phyloP scores from a whole-genome alignment of 768 basidiomycete genomes.

The Rhodotorula graminis region DNA sequence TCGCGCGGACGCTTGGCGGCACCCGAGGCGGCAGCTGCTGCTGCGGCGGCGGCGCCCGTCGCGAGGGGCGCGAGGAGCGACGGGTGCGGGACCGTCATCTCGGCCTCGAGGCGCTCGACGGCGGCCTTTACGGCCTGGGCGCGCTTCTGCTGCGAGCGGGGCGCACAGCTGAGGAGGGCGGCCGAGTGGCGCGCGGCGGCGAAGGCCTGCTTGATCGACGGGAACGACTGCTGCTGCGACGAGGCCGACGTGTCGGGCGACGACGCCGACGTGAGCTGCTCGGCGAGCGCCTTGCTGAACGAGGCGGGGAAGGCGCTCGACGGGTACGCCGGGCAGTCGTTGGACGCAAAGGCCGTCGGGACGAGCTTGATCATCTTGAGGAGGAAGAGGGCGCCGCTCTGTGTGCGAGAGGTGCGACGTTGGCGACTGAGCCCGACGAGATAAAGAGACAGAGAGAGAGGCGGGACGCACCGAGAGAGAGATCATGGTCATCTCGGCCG shows the following conservation, averaged over 20 bases:
- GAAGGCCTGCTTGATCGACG: constrained; percentile 20
- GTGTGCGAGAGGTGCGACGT: not conserved
- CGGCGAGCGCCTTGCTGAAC: not conserved
- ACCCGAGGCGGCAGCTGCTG: not conserved
- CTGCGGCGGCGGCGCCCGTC: not conserved
- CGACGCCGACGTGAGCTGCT: constrained; percentile 5
- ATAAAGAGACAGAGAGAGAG: too few relatives aligned
- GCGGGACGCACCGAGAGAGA: constrained; percentile 9
- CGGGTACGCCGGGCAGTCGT: constrained; percentile 9
- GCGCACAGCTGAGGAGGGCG: constrained; percentile 16
- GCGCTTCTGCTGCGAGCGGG: constrained; percentile 10
- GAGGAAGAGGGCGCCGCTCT: constrained; percentile 35
- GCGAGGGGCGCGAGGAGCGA: not conserved
- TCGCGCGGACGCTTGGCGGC: not conserved
- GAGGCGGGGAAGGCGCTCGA: not conserved
- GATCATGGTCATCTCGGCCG: constrained; percentile 32
- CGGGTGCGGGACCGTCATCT: not conserved
- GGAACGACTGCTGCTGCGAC: not conserved
- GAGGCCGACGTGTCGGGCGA: constrained; percentile 27
- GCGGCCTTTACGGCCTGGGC: constrained; percentile 15
- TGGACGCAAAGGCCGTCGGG: constrained; percentile 24
- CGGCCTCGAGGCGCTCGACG: constrained; percentile 15
- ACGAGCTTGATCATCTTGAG: constrained; percentile 39
- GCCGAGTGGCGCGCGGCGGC: constrained; percentile 22
- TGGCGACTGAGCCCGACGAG: not conserved